Evolutionary conservation across 1,139 yeast genomes (phyloP), one percentile per base, ranked within the genome.

Genomic region (Kodamaea derodonti): DNA sequence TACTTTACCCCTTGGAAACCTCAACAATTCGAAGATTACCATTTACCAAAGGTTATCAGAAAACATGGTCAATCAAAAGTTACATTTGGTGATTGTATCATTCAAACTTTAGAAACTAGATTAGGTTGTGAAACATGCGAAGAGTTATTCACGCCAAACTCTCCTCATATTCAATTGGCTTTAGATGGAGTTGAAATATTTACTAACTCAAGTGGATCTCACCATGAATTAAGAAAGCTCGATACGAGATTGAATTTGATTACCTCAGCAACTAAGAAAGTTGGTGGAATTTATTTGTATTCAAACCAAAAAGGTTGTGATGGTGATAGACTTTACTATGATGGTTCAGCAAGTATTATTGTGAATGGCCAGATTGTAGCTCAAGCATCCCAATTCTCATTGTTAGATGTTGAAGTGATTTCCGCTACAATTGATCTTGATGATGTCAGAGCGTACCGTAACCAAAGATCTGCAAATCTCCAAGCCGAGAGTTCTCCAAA

Each of bases 291-390:
- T 20, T 92, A 92, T 52, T 66, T 92, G 36, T 92, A 92, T 53
- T 79, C 98, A 15, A 92, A 92, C 57, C 99, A 94, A 61, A 81
- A 84, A 43, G 99, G 99, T 5, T 92, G 99, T 58, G 99, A 94
- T 58, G 99, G 99, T 45, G 99, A 94, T 55, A 73, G 99, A 40
- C 64, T 92, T 35, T 92, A 94, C 58, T 92, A 92, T 53, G 99
- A 92, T 60, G 99, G 99, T 1, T 86, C 96, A 62, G 96, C 98
- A 0, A 69, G 87, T 51, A 92, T 94, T 55, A 86, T 90, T 5
- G 87, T 90, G 34, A 92, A 94, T 56, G 98, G 98, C 27, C 64
- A 78, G 39, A 80, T 92, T 42, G 83, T 92, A 8, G 97, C 96
- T 0, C 98, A 92, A 57, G 97, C 95, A 1, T 69, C 84, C 1